A percentile compares a stretch with the other conserved stretches of the same genome.
These are phyloP conservation scores for Fomitopsis schrenkii DNA, from an alignment of 1,284 basidiomycete genomes.

Conservation along the genomic window DNA sequence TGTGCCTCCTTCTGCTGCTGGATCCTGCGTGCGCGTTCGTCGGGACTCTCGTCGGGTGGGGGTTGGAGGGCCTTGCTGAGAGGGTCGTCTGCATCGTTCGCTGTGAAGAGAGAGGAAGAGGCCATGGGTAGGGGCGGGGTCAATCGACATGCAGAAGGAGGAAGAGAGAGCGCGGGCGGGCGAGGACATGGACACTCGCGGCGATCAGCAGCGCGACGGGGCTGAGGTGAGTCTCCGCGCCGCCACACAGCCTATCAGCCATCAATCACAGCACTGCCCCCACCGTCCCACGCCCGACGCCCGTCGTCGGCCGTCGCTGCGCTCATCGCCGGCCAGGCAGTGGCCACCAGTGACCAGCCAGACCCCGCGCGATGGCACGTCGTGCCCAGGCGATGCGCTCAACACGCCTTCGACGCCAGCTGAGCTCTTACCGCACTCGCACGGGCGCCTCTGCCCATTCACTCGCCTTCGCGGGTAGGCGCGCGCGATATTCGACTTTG, in stretches of 20 bases:
- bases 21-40: constrained; percentile 39
- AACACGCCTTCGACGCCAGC: neutral
- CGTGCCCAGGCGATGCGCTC: too few relatives aligned
- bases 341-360: too few relatives aligned
- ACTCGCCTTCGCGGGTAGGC: neutral
- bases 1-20: constrained; percentile 40
- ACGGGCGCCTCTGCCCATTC: neutral
- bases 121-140: neutral
- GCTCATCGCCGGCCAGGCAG: neutral
- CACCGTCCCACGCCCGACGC: neutral
- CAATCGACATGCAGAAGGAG: neutral
- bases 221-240: neutral
- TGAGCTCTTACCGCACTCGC: neutral
- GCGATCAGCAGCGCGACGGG: neutral
- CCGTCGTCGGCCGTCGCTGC: neutral
- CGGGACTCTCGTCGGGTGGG: constrained; percentile 39
- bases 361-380: too few relatives aligned
- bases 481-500: too few relatives aligned
- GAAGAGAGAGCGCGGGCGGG: neutral
- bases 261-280: constrained; percentile 9
- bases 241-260: constrained; percentile 1
- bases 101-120: neutral
- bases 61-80: constrained; percentile 29
- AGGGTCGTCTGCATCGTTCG: constrained; percentile 30
- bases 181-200: neutral